Evolutionary conservation across 1,284 basidiomycete species (phyloP).

Genomic region (Sanghuangporus weigelae): DNA sequence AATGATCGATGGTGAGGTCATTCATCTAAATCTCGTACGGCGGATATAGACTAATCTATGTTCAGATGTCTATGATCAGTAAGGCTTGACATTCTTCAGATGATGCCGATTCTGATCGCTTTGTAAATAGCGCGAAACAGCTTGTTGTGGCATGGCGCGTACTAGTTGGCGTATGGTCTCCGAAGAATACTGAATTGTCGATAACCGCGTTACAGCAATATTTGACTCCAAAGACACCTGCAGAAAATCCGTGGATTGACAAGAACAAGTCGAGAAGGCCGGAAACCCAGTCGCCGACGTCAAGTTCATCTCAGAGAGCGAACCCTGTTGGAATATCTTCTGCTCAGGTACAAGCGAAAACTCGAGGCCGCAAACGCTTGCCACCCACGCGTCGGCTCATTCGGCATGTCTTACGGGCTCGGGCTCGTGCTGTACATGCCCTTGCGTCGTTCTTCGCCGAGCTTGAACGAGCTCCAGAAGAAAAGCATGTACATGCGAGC

Average conservation of each 20-base stretch:
- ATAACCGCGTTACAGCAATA: constrained; percentile 68
- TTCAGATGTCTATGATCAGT: constrained; percentile 80
- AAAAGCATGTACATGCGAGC: constrained; percentile 50
- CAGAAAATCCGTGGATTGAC: constrained; percentile 68
- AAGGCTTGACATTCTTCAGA: constrained; percentile 27
- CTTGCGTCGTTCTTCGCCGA: constrained; percentile 67
- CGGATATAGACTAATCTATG: constrained; percentile 25
- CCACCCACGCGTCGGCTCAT: constrained; percentile 79
- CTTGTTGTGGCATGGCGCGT: constrained; percentile 86
- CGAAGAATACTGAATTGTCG: constrained; percentile 75
- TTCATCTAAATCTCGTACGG: constrained; percentile 7
- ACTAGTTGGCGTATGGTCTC: constrained; percentile 85
- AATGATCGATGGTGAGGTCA: constrained; percentile 61
- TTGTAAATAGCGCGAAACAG: constrained; percentile 59
- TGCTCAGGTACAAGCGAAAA: constrained; percentile 21
- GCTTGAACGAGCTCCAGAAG: constrained; percentile 45
- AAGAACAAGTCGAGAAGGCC: constrained; percentile 32
- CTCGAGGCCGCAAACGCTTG: constrained; percentile 33
- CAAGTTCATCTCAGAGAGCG: constrained; percentile 13
- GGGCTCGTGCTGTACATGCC: constrained; percentile 70
- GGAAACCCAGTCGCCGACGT: constrained; percentile 11
- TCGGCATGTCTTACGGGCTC: constrained; percentile 78
- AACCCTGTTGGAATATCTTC: constrained; percentile 22
- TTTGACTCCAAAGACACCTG: constrained; percentile 57
- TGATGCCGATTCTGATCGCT: constrained; percentile 16